Base-by-base conservation (phyloP, 1,284 basidiomycete species). In the Leccinum subfulvum region DNA sequence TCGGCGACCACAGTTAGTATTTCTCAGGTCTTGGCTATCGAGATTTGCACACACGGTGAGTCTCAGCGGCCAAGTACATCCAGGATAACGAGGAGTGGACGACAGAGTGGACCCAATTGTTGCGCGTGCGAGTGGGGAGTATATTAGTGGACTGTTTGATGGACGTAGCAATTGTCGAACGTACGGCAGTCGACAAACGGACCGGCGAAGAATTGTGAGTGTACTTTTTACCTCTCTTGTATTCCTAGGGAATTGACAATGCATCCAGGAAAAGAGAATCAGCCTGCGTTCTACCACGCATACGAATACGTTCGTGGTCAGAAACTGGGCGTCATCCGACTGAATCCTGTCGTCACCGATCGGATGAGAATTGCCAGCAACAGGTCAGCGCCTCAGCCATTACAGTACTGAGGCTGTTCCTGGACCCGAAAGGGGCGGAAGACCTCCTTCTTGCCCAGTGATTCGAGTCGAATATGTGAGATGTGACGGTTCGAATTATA, bases 301-400 rank as follows among this genome's bases (percentile, higher is more conserved):
- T 98, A 98, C 74, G 96, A 98, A 77, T 98, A 97, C 73, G 75
- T 91, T n/a, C 87, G 93, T 18, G 96, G 97, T 0, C 89, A 90
- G 69, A 97, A 94, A 76, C 83, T 97, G 5, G 97, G 97, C 44
- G 88, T 98, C 44, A 91, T 98, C 74, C 89, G 88, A 73, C 78
- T 97, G 63, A 98, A 98, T 75, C 88, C 90, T 1, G 86, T 83
- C 2, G 89, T 99, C 10, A 82, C 89, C 1, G 86, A 91, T 21
- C 85, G 91, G 28, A 28, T 9, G 28, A 28, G 28, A 28, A 28
- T 28, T 28, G 28, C 28, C 28, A 28, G 28, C 28, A 0, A 26
- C 26, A 23, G 26, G 26, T 26, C 26, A 26, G 26, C 1, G 26
- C 26, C 26, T 26, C 26, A 26, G 26, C 26, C 26, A 26, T 26